phyloP scores from a whole-genome alignment of 257 asterid species.

The Nicotiana otophora region DNA sequence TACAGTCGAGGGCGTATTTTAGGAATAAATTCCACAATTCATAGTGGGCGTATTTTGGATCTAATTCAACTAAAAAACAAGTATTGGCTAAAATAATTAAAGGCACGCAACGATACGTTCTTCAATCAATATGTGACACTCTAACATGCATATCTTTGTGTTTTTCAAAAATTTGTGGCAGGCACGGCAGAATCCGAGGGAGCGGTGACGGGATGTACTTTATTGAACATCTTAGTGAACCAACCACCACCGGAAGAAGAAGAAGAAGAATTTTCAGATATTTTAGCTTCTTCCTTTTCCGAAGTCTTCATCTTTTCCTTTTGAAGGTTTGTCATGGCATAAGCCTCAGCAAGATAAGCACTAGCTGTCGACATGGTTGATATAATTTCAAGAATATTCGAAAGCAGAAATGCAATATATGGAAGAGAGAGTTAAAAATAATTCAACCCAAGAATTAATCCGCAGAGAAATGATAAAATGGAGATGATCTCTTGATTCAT shows the following conservation, averaged over 20 bases:
- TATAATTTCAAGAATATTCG: neutral
- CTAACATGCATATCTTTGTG: too few relatives aligned
- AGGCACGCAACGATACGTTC: too few relatives aligned
- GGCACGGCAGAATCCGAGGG: neutral
- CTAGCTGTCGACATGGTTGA: neutral
- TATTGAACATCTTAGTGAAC: slow-evolving; percentile 16
- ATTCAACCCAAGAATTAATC: too few relatives aligned
- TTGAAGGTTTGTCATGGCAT: slow-evolving; percentile 19
- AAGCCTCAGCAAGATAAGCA: slow-evolving; percentile 26
- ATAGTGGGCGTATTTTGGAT: too few relatives aligned
- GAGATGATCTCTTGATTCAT: neutral
- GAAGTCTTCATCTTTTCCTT: slow-evolving; percentile 22
- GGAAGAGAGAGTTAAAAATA: too few relatives aligned
- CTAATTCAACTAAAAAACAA: too few relatives aligned
- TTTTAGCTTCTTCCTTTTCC: slow-evolving; percentile 4
- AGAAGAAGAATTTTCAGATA: neutral
- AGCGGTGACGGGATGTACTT: slow-evolving; percentile 4
- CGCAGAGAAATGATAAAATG: neutral
- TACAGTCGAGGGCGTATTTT: too few relatives aligned
- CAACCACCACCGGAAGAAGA: slow-evolving; percentile 1
- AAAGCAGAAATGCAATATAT: neutral
- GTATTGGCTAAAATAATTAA: too few relatives aligned
- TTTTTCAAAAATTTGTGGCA: neutral
- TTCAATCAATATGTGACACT: too few relatives aligned
- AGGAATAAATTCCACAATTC: too few relatives aligned